These are phyloP conservation scores for Pontederia paniculata DNA, from an alignment of 176 grass and related monocot species.

Conservation along the genomic window DNA sequence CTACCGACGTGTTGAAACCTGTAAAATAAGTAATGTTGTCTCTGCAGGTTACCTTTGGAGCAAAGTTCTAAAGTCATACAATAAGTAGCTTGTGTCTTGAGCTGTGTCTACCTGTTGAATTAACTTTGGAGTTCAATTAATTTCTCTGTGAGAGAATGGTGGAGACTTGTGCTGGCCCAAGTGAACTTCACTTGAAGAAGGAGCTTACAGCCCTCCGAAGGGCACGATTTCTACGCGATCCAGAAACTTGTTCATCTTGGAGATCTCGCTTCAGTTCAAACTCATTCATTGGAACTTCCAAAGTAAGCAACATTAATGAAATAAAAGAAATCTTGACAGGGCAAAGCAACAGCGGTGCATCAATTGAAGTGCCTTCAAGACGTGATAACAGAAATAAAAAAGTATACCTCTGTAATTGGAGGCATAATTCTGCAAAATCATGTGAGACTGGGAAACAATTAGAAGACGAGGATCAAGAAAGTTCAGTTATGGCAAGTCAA, in stretches of 20 bases:
- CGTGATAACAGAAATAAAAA: conserved; percentile 45
- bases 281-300: conserved; percentile 30
- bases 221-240: conserved; percentile 46
- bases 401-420: conserved; percentile 84
- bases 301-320: conserved; percentile 15
- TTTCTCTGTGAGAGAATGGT: conserved; percentile 22
- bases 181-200: conserved; percentile 73
- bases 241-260: conserved; percentile 66
- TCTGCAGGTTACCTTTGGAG: too few relatives aligned
- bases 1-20: too few relatives aligned
- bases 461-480: conserved; percentile 35
- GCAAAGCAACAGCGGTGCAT: conserved; percentile 16
- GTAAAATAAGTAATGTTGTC: too few relatives aligned
- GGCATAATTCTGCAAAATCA: conserved; percentile 50
- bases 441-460: conserved; percentile 53
- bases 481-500: conserved; percentile 29
- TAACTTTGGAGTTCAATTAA: background rate
- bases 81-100: background rate
- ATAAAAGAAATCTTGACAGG: conserved; percentile 8
- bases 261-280: conserved; percentile 42
- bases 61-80: too few relatives aligned
- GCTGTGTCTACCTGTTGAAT: background rate
- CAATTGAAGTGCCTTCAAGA: conserved; percentile 23
- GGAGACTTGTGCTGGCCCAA: conserved; percentile 58
- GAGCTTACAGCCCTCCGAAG: conserved; percentile 48